Conservation (phyloP, 169 alveolate genomes). For the Perkinsus olseni region DNA sequence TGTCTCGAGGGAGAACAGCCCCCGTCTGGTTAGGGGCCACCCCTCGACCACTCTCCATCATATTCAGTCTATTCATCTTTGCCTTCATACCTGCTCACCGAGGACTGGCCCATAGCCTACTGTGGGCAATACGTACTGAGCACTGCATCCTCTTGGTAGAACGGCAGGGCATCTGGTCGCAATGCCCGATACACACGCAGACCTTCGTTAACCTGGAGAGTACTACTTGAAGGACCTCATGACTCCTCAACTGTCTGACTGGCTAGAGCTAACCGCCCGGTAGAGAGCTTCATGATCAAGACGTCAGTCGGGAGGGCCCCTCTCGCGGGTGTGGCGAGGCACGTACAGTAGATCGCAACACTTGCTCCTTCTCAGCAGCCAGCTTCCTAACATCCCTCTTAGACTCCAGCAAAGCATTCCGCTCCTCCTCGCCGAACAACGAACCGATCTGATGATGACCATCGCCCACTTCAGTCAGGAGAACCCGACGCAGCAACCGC, state of each 20-base stretch:
- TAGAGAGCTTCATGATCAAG: too few species aligned
- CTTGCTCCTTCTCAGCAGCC: neutral
- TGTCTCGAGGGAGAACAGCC: neutral
- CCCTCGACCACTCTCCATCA: neutral
- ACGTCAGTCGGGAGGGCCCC: too few species aligned
- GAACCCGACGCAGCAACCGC: neutral
- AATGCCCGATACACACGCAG: neutral
- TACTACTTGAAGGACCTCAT: neutral
- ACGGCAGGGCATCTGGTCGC: neutral
- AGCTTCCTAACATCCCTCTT: neutral
- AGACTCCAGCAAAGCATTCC: neutral
- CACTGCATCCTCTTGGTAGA: neutral
- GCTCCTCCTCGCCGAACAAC: neutral
- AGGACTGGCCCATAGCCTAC: neutral
- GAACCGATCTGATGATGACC: neutral
- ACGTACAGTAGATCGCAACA: neutral
- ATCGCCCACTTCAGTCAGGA: neutral
- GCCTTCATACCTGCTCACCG: neutral
- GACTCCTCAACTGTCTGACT: too few species aligned
- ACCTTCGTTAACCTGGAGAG: neutral
- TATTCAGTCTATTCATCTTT: neutral
- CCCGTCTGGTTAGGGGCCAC: neutral
- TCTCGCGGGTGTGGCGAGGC: too few species aligned
- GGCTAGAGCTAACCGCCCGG: too few species aligned
- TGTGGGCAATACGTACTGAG: neutral